These are phyloP conservation scores for Phialemoniopsis sp. DNA, from an alignment of 2,329 filamentous ascomycete genomes.

Conservation along the genomic window DNA sequence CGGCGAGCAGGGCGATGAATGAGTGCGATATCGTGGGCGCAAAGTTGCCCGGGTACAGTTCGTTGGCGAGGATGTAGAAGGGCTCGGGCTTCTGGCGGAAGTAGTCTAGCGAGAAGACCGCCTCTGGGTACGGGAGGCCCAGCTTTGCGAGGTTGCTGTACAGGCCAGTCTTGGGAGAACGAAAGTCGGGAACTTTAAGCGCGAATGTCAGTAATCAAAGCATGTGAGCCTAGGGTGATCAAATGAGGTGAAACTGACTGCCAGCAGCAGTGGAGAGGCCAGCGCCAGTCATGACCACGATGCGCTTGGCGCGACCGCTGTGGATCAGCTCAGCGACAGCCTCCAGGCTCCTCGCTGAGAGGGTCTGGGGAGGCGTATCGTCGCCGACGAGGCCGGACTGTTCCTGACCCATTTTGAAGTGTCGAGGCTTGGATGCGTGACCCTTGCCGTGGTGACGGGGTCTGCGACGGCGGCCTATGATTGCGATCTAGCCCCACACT, in stretches of 20 bases:
- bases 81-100: conserved; percentile 81
- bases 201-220: not conserved
- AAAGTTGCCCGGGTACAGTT: conserved; percentile 88
- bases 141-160: conserved; percentile 88
- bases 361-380: conserved; percentile 56
- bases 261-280: conserved; percentile 77
- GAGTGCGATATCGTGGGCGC: conserved; percentile 85
- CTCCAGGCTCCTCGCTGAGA: conserved; percentile 65
- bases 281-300: conserved; percentile 88
- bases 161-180: conserved; percentile 86
- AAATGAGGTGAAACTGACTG: conserved; percentile 44
- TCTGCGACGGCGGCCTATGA: conserved; percentile 11
- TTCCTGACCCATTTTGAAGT: conserved; percentile 78
- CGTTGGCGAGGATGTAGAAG: conserved; percentile 88
- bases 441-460: conserved; percentile 5
- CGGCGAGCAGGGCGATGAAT: conserved; percentile 78
- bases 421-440: not conserved
- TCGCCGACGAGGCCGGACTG: conserved; percentile 65
- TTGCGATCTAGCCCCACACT: no score
- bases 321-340: conserved; percentile 79
- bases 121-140: conserved; percentile 83
- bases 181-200: conserved; percentile 77
- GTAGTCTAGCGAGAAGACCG: conserved; percentile 89
- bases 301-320: conserved; percentile 59
- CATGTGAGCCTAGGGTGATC: no score